Base-by-base conservation (phyloP, 805 yeast species). In the Kuraishia borneana region DNA sequence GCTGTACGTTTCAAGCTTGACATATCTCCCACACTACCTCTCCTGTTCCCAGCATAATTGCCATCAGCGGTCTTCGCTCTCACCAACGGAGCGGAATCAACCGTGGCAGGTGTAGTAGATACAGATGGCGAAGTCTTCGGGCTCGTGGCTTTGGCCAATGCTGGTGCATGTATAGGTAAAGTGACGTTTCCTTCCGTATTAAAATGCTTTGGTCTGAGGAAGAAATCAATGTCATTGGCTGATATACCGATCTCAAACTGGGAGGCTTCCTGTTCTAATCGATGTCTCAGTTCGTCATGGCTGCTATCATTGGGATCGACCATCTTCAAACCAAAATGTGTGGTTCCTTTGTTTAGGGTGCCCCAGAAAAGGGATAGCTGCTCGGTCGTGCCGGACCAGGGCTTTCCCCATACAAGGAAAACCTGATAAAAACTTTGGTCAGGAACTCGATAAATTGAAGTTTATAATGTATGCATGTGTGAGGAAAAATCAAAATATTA, bases 31-130 rank as follows among this genome's bases (percentile, higher is more conserved):
- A 30, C 6, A n/a, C 13, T 5, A 19, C 20, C 19, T 18, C 36
- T 3, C 25, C 30, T 3, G 30, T 19, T 18, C 23, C 30, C 13
- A 30, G 22, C 13, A 36, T 20, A 27, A 45, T 19, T 31, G 4
- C 40, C 49, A 31, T 53, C 59, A 3, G 51, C 40, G 3, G 60
- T 53, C 30, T 32, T 42, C n/a, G 47, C 39, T 18, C 58, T 39
- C 3, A 40, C 32, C 18, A 52, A 22, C 2, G 41, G 42, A 4
- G 32, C 40, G 42, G 17, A 41, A 16, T 2, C 28, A 23, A 26
- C 39, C 42, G 35, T 31, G 3, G 37, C 42, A 14, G 37, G 33
- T 3, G 50, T 32, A 1, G 50, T 40, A 2, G 52, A 40, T 4
- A 46, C 22, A 1, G 54, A 41, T 2, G 60, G 51, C 1, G 46